phyloP scores from a whole-genome alignment of 768 basidiomycete species.

The Rhizopogon vulgaris region DNA sequence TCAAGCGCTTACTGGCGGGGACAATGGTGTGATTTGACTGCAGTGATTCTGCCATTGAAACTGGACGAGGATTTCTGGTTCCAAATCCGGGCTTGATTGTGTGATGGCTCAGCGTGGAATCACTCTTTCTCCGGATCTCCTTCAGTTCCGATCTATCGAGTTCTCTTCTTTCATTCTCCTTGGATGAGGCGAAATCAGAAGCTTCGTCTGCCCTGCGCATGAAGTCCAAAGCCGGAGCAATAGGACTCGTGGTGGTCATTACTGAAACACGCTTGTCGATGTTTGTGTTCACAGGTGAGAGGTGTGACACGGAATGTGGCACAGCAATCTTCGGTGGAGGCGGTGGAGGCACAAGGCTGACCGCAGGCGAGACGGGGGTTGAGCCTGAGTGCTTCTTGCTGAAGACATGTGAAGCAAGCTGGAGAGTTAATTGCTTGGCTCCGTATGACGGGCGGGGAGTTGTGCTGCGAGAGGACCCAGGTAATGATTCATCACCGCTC shows the following conservation, averaged over 20 bases:
- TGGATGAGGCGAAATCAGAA: conserved; percentile 13
- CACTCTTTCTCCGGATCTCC: conserved; percentile 76
- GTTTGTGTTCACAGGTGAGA: conserved; percentile 14
- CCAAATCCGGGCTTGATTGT: conserved; percentile 57
- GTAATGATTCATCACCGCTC: conserved; percentile 11
- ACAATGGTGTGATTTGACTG: conserved; percentile 71
- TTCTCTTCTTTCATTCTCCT: conserved; percentile 25
- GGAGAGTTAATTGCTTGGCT: conserved; percentile 31
- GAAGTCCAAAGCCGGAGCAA: conserved; percentile 52
- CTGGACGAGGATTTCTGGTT: conserved; percentile 56
- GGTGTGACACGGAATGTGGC: conserved; percentile 19
- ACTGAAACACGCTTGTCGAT: conserved; percentile 42
- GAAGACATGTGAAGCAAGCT: conserved; percentile 45
- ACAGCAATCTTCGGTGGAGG: conserved; percentile 32
- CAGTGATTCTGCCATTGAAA: conserved; percentile 72
- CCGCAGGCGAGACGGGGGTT: conserved; percentile 25
- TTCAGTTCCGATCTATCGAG: conserved; percentile 39
- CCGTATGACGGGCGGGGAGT: conserved; percentile 17
- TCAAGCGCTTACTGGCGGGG: conserved; percentile 58
- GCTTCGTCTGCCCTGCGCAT: conserved; percentile 37
- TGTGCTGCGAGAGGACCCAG: conserved; percentile 6
- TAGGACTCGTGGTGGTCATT: conserved; percentile 47
- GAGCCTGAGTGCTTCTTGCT: conserved; percentile 27
- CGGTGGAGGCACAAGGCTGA: conserved; percentile 23
- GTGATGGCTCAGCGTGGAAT: conserved; percentile 73